Percentiles rank a stretch among this genome's conserved stretches.
These are phyloP conservation scores for Pseudogymnoascus sp. DNA, from an alignment of 2,329 filamentous ascomycete species.

Conservation along the genomic window DNA sequence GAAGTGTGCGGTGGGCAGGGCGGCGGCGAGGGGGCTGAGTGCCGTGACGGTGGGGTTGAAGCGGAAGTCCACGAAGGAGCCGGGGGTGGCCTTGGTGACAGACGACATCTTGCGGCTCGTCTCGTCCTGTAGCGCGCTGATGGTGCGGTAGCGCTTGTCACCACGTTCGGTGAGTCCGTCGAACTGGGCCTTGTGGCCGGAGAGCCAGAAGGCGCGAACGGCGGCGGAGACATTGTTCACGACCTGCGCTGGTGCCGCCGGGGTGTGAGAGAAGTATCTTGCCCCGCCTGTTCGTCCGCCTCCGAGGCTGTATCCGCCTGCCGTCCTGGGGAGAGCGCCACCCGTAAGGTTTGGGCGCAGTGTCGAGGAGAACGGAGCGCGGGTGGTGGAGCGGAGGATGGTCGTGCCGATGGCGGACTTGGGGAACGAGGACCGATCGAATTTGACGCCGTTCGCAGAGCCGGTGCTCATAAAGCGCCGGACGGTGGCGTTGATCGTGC, in stretches of 20 bases:
- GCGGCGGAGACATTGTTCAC: constrained; percentile 93
- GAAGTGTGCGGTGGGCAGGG: constrained; percentile 39
- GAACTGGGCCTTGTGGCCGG: constrained; percentile 79
- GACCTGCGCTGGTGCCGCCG: constrained; percentile 79
- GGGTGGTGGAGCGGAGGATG: constrained; percentile 57
- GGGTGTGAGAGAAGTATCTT: constrained; percentile 84
- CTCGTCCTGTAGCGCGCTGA: constrained; percentile 69
- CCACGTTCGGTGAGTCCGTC: constrained; percentile 68
- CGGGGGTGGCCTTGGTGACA: constrained; percentile 50
- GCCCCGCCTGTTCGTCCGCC: constrained; percentile 61
- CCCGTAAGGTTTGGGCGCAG: constrained; percentile 89
- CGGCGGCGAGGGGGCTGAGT: constrained; percentile 60
- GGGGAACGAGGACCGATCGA: constrained; percentile 44
- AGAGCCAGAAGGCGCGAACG: constrained; percentile 85
- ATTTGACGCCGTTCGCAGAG: constrained; percentile 32
- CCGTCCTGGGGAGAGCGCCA: constrained; percentile 72
- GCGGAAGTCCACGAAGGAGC: constrained; percentile 81
- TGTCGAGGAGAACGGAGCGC: constrained; percentile 79
- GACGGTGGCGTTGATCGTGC: constrained; percentile 43
- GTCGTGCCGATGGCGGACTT: constrained; percentile 48
- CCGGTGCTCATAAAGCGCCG: constrained; percentile 31
- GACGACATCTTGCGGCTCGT: constrained; percentile 58
- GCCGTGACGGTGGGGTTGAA: constrained; percentile 86
- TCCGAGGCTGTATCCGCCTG: constrained; percentile 79
- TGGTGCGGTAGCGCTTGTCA: constrained; percentile 68